These are phyloP conservation scores for Teunomyces tritomae DNA, from an alignment of 805 yeast species.

Conservation along the genomic window DNA sequence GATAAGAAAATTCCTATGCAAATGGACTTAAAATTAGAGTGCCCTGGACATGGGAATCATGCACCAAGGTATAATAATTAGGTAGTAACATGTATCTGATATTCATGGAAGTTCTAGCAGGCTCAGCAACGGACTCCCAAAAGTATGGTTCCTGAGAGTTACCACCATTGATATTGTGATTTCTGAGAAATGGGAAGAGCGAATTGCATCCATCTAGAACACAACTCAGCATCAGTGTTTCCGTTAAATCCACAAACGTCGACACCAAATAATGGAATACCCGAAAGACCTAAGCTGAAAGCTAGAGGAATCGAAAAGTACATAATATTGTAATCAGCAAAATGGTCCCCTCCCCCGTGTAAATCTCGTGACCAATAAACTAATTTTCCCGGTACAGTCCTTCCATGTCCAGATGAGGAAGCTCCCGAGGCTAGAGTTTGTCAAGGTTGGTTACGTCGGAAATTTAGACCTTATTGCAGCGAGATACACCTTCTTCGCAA, in stretches of 20 bases:
- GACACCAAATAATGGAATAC: conserved; percentile 26
- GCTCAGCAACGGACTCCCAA: conserved; percentile 26
- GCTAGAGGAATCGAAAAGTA: conserved; percentile 27
- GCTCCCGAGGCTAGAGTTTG: no score
- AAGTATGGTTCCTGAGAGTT: conserved; percentile 29
- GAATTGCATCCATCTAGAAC: conserved; percentile 33
- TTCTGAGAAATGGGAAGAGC: conserved; percentile 33
- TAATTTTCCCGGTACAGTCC: no score
- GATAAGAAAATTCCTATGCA: conserved; percentile 21
- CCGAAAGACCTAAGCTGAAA: conserved; percentile 19
- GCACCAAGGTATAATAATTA: conserved; percentile 22
- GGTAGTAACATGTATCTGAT: conserved; percentile 35
- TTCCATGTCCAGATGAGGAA: no score
- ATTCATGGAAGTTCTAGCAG: conserved; percentile 25
- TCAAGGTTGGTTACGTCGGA: no score
- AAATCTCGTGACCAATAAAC: no score
- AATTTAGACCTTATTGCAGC: no score
- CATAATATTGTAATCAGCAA: conserved; percentile 17
- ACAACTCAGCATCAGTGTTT: conserved; percentile 23
- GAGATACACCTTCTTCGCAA: no score
- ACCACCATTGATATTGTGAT: conserved; percentile 25
- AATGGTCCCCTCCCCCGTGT: conserved; percentile 24
- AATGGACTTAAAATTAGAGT: conserved; percentile 21
- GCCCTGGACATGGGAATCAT: conserved; percentile 21
- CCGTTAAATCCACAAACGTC: conserved; percentile 25